A percentile compares a stretch with the other conserved stretches of the same genome.
These are phyloP conservation scores for Xylaria cubensis DNA, from an alignment of 495 filamentous ascomycete species.

Conservation along the genomic window DNA sequence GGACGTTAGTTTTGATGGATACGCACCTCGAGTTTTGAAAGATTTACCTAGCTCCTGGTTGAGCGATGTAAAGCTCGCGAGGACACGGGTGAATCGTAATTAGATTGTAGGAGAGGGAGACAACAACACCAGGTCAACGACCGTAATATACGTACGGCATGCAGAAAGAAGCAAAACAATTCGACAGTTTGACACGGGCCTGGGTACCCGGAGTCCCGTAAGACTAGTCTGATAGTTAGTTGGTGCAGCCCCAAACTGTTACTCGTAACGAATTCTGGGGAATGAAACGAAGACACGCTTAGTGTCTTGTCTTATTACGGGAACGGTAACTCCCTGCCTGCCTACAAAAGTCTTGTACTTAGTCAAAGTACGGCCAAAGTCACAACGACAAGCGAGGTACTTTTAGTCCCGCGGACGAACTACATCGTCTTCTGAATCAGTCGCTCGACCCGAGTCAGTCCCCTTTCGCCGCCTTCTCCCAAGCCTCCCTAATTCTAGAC, in stretches of 20 bases:
- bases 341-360: not conserved
- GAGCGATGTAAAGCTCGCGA: not conserved
- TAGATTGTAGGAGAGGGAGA: not conserved
- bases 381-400: not conserved
- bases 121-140: not conserved
- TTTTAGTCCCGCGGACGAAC: not conserved
- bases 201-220: not conserved
- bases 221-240: not conserved
- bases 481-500: not conserved
- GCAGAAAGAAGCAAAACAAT: not conserved
- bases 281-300: not conserved
- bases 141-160: not conserved
- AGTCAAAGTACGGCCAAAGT: slow-evolving; percentile 13
- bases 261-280: slow-evolving; percentile 15
- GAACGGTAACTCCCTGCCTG: slow-evolving; percentile 11
- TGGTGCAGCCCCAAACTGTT: not conserved
- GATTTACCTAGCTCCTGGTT: not conserved
- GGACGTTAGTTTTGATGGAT: not conserved
- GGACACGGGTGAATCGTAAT: no score
- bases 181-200: not conserved
- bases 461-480: not conserved
- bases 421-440: slow-evolving; percentile 7
- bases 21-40: not conserved
- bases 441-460: slow-evolving; percentile 15
- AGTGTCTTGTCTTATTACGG: not conserved